Evolutionary conservation across 768 basidiomycete genomes (phyloP).

Genomic region (Mycena pura): DNA sequence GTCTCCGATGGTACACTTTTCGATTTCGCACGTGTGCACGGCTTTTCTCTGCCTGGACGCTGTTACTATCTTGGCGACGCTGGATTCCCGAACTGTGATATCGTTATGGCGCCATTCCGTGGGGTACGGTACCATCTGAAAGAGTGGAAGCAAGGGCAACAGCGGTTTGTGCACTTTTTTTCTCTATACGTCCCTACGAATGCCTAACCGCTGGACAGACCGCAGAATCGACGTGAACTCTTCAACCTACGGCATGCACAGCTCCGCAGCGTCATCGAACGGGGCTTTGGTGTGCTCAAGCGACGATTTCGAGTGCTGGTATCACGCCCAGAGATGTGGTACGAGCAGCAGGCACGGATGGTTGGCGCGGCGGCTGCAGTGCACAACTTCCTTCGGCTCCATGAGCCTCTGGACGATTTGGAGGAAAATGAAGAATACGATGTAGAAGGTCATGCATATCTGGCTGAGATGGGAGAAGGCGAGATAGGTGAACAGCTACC

Average conservation of each 20-base stretch:
- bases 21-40: conserved; percentile 25
- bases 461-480: background rate
- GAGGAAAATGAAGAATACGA: conserved; percentile 2
- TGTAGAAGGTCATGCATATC: background rate
- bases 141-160: conserved; percentile 25
- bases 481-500: background rate
- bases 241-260: conserved; percentile 32
- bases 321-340: conserved; percentile 8
- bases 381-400: conserved; percentile 32
- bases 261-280: conserved; percentile 28
- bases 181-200: background rate
- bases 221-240: conserved; percentile 24
- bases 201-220: too few relatives aligned
- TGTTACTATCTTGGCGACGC: conserved; percentile 33
- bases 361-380: conserved; percentile 23
- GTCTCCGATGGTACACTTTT: conserved; percentile 38
- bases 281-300: conserved; percentile 11
- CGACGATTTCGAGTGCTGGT: conserved; percentile 2
- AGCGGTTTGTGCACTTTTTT: background rate
- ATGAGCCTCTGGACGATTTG: conserved; percentile 14
- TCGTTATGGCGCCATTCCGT: conserved; percentile 33
- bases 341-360: conserved; percentile 23
- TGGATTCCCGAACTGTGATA: conserved; percentile 31
- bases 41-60: conserved; percentile 26
- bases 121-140: conserved; percentile 32